Percentiles rank a stretch among this genome's conserved stretches.
Conservation (phyloP, 2,329 filamentous ascomycete genomes). For the Epichloe uncinata region DNA sequence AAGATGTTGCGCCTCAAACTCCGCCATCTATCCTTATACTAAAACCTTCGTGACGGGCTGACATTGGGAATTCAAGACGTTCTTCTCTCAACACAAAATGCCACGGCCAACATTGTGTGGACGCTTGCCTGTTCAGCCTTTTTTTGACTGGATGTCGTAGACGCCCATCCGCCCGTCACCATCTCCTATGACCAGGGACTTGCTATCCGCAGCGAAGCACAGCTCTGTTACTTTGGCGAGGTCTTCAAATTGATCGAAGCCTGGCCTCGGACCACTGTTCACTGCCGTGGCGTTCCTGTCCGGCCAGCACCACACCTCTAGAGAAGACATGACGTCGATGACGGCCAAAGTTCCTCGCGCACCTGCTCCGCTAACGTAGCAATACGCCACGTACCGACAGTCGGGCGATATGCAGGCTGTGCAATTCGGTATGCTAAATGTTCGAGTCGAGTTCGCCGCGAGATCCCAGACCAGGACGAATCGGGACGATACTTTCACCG, state of each 20-base stretch:
- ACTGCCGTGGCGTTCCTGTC: conserved; percentile 16
- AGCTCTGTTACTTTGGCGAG: conserved; percentile 24
- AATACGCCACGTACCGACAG: conserved; percentile 27
- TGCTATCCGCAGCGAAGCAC: conserved; percentile 24
- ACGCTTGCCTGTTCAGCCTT: background rate
- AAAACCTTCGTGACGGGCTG: background rate
- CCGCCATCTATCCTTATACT: background rate
- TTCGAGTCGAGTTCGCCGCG: conserved; percentile 21
- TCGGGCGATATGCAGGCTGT: conserved; percentile 26
- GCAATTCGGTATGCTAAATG: conserved; percentile 26
- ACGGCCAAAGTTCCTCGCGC: conserved; percentile 22
- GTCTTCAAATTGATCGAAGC: conserved; percentile 20
- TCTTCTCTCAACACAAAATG: background rate
- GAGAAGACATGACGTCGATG: conserved; percentile 24
- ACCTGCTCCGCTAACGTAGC: conserved; percentile 21
- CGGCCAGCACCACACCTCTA: conserved; percentile 26
- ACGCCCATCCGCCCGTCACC: conserved; percentile 20
- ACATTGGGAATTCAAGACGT: background rate
- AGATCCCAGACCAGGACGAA: conserved; percentile 29
- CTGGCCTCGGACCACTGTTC: conserved; percentile 11
- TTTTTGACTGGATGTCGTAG: conserved; percentile 21
- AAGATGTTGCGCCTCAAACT: background rate
- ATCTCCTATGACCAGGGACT: conserved; percentile 23
- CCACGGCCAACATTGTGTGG: background rate
- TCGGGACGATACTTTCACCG: conserved; percentile 18